Percentiles rank a stretch among this genome's conserved stretches.
Conservation (phyloP, 2,329 filamentous ascomycete genomes). For the Xylariaceae sp. region DNA sequence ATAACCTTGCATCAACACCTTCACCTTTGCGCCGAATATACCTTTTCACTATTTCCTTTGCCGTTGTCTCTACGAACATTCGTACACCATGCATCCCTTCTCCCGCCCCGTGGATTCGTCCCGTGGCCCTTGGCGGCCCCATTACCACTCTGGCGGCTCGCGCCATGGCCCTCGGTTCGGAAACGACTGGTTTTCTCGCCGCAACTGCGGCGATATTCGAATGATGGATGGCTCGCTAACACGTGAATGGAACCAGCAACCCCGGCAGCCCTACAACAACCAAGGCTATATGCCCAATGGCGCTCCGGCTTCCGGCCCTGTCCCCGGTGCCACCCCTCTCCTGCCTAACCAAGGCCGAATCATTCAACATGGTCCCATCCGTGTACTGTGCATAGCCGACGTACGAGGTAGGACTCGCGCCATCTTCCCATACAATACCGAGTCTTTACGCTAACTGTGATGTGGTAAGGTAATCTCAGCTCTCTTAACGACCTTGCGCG, state of each 20-base stretch:
- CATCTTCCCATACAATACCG: slow-evolving; percentile 1
- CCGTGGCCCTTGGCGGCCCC: background rate
- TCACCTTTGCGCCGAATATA: background rate
- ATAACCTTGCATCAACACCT: background rate
- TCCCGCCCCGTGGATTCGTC: background rate
- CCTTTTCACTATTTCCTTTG: background rate
- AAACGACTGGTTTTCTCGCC: slow-evolving; percentile 6
- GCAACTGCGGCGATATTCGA: slow-evolving; percentile 16
- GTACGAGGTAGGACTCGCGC: slow-evolving; percentile 54
- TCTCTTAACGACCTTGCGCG: slow-evolving; percentile 95
- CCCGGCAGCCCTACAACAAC: slow-evolving; percentile 42
- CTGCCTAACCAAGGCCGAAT: slow-evolving; percentile 63
- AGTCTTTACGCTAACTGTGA: slow-evolving; percentile 18
- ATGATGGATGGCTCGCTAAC: slow-evolving; percentile 18
- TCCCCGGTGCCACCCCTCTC: slow-evolving; percentile 57
- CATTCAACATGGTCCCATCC: slow-evolving; percentile 59
- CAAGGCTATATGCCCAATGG: slow-evolving; percentile 61
- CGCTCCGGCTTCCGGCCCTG: slow-evolving; percentile 44
- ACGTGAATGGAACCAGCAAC: slow-evolving; percentile 27
- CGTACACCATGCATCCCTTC: slow-evolving; percentile 7
- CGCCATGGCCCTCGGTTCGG: background rate
- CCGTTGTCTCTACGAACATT: background rate
- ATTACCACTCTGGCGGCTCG: background rate
- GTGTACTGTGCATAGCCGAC: slow-evolving; percentile 66
- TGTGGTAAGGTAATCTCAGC: slow-evolving; percentile 72